Evolutionary conservation across 2,329 filamentous ascomycete genomes (phyloP).

Genomic region (Venturiaceae sp.): DNA sequence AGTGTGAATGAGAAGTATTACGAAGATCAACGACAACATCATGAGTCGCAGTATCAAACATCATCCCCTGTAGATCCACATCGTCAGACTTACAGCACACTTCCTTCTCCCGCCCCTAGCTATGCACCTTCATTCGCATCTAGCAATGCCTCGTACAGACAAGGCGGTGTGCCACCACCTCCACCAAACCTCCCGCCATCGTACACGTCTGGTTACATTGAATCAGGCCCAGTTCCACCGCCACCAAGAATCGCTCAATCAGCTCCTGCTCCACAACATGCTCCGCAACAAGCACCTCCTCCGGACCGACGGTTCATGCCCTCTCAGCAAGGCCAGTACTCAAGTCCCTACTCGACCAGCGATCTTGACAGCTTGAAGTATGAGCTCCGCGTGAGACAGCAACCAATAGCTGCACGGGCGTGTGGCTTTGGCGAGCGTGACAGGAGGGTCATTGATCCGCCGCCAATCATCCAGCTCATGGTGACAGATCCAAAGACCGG

Average conservation of each 20-base stretch:
- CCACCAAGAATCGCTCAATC: neutral
- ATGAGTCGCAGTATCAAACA: neutral
- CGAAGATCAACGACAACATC: constrained; percentile 4
- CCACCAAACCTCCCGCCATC: neutral
- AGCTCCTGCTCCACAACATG: neutral
- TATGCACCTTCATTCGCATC: constrained; percentile 7
- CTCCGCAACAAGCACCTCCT: neutral
- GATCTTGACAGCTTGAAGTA: constrained; percentile 21
- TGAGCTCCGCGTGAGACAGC: constrained; percentile 58
- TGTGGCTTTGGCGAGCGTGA: constrained; percentile 80
- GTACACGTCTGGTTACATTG: neutral
- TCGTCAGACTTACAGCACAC: neutral
- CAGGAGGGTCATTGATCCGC: constrained; percentile 71
- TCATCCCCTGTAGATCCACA: constrained; percentile 1
- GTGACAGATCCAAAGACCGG: constrained; percentile 49
- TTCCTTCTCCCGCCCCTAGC: constrained; percentile 5
- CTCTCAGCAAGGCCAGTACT: neutral
- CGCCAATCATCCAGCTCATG: constrained; percentile 67
- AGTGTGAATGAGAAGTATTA: neutral
- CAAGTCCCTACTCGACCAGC: neutral
- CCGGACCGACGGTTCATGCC: neutral
- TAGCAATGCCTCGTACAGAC: constrained; percentile 19
- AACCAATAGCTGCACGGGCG: constrained; percentile 66
- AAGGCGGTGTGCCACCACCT: constrained; percentile 12
- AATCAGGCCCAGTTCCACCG: neutral